Conservation (phyloP, 1,139 yeast genomes). For the Petasospora rhodanensis region DNA sequence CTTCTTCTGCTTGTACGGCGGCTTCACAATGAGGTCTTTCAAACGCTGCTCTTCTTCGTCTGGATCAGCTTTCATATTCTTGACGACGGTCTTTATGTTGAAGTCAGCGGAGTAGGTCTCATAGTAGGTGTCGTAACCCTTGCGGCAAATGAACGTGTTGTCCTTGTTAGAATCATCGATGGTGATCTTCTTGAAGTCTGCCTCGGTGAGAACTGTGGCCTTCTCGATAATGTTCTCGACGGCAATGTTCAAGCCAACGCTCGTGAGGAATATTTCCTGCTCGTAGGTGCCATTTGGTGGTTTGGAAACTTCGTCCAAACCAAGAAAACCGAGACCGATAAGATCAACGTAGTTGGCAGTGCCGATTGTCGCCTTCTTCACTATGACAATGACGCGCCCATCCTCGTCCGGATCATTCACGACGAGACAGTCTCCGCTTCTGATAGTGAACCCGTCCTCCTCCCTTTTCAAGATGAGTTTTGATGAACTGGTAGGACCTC, state of each 20-base stretch:
- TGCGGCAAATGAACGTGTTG: conserved; percentile 19
- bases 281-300: conserved; percentile 12
- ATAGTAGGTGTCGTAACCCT: conserved; percentile 23
- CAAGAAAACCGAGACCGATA: conserved; percentile 14
- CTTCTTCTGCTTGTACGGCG: conserved; percentile 7
- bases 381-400: conserved; percentile 15
- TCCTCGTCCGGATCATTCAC: conserved; percentile 13
- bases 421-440: conserved; percentile 19
- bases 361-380: conserved; percentile 18
- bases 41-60: conserved; percentile 10
- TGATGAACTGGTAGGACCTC: conserved; percentile 8
- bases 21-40: conserved; percentile 14
- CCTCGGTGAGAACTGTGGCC: conserved; percentile 16
- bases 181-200: conserved; percentile 15
- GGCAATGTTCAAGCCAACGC: conserved; percentile 10
- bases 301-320: conserved; percentile 13
- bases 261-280: conserved; percentile 23
- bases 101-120: conserved; percentile 11
- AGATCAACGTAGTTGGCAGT: conserved; percentile 19
- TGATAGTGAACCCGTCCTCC: conserved; percentile 20
- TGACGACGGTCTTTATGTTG: conserved; percentile 12
- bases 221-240: conserved; percentile 18
- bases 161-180: conserved; percentile 22
- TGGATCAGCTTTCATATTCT: conserved; percentile 13
- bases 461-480: conserved; percentile 19